These are phyloP conservation scores for Russula olivacea DNA, from an alignment of 768 basidiomycete species.

Conservation along the genomic window DNA sequence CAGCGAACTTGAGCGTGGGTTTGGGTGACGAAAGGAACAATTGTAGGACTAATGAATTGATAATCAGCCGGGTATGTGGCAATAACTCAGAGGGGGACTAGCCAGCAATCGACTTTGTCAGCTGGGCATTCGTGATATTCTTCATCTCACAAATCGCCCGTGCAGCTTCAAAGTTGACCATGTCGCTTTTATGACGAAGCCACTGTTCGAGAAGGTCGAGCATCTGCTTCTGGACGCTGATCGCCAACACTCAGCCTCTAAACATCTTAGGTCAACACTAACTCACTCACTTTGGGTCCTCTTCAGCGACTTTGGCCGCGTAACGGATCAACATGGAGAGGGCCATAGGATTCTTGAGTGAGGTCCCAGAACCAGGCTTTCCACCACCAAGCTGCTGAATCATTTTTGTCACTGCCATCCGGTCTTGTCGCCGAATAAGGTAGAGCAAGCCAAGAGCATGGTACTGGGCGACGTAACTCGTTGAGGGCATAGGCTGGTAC, in stretches of 20 bases:
- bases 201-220: constrained; percentile 90
- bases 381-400: constrained; percentile 94
- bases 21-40: constrained; percentile 95
- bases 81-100: constrained; percentile 28
- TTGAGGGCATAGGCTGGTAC: constrained; percentile 77
- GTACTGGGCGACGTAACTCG: constrained; percentile 94
- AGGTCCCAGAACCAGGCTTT: constrained; percentile 75
- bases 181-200: constrained; percentile 97
- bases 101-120: constrained; percentile 88
- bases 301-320: constrained; percentile 98
- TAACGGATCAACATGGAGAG: constrained; percentile 98
- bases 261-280: not conserved
- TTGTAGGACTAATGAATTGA: constrained; percentile 62
- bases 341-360: constrained; percentile 93
- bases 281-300: constrained; percentile 98
- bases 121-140: constrained; percentile 66
- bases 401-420: constrained; percentile 99
- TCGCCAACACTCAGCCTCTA: constrained; percentile 10
- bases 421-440: constrained; percentile 91
- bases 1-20: constrained; percentile 92
- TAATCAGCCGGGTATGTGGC: not conserved
- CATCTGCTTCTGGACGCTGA: constrained; percentile 86
- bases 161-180: constrained; percentile 99
- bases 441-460: constrained; percentile 93
- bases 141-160: constrained; percentile 97